Percentiles rank a stretch among this genome's conserved stretches.
Conservation (phyloP, 2,329 filamentous ascomycete species). For the Aspergillus jensenii region DNA sequence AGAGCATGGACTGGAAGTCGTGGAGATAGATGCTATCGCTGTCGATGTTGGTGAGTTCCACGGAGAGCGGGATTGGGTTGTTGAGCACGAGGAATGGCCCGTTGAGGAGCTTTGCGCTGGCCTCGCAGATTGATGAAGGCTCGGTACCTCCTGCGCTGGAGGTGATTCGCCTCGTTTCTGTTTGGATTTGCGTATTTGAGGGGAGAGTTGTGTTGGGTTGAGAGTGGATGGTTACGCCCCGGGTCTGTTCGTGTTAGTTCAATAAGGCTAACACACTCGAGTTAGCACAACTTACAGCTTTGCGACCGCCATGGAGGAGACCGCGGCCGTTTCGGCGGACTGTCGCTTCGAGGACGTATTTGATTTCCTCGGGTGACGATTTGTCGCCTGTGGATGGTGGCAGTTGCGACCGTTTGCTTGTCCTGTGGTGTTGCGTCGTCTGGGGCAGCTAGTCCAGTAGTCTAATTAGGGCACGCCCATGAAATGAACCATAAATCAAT, state of each 20-base stretch:
- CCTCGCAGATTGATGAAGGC: not conserved
- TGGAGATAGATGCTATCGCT: not conserved
- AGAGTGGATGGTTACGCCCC: not conserved
- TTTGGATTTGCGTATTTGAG: not conserved
- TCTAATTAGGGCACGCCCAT: too few relatives aligned
- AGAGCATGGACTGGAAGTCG: constrained; percentile 22
- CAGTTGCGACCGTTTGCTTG: constrained; percentile 4
- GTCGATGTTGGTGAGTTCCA: constrained; percentile 11
- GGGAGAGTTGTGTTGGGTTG: not conserved
- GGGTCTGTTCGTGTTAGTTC: not conserved
- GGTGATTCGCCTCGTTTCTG: not conserved
- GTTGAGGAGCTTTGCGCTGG: constrained; percentile 10
- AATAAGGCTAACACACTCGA: too few relatives aligned
- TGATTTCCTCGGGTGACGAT: constrained; percentile 7
- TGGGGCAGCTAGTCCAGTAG: constrained; percentile 12
- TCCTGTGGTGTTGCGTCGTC: constrained; percentile 6
- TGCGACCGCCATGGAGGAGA: constrained; percentile 1
- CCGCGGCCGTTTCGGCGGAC: not conserved
- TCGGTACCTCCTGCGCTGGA: not conserved
- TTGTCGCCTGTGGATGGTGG: constrained; percentile 12
- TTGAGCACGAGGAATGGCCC: constrained; percentile 15
- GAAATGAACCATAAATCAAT: not conserved
- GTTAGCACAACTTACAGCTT: not conserved
- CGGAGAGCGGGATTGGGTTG: constrained; percentile 13
- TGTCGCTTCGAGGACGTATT: constrained; percentile 11